Percentiles rank a stretch among this genome's conserved stretches.
Conservation (phyloP, 163 green algal species). For the Coccomyxa subellipsoidea region DNA sequence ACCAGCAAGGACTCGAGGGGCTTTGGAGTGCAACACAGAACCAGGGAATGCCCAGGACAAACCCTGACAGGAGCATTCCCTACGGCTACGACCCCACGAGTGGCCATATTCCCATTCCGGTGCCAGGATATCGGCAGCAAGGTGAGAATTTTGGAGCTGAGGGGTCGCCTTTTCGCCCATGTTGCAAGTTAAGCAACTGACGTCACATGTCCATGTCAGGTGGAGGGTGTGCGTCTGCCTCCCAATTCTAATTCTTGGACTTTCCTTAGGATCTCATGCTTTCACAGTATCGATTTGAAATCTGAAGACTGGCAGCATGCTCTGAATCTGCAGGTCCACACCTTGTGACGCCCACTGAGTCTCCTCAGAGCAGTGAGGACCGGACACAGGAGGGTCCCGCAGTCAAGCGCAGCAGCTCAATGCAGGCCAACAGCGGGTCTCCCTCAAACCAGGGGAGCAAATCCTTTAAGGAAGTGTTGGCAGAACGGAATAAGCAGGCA, state of each 20-base stretch:
- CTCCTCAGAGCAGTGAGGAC: neutral
- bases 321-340: neutral
- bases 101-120: neutral
- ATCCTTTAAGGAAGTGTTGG: slow-evolving; percentile 15
- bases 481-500: slow-evolving; percentile 18
- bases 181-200: neutral
- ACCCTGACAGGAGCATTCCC: neutral
- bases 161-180: neutral
- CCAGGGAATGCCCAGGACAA: neutral
- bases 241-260: neutral
- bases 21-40: neutral
- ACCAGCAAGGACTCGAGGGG: neutral
- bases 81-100: neutral
- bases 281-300: too few species aligned
- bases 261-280: neutral
- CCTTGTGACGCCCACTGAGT: neutral
- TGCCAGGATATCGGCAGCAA: neutral
- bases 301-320: neutral
- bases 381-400: neutral
- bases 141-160: neutral
- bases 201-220: neutral
- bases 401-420: neutral
- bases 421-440: neutral
- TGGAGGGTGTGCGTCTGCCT: neutral
- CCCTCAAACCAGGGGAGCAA: slow-evolving; percentile 1